Evolutionary conservation across 73 alveolate genomes (phyloP), one percentile per base, ranked within the genome.

Genomic region (Blepharisma japonicum): DNA sequence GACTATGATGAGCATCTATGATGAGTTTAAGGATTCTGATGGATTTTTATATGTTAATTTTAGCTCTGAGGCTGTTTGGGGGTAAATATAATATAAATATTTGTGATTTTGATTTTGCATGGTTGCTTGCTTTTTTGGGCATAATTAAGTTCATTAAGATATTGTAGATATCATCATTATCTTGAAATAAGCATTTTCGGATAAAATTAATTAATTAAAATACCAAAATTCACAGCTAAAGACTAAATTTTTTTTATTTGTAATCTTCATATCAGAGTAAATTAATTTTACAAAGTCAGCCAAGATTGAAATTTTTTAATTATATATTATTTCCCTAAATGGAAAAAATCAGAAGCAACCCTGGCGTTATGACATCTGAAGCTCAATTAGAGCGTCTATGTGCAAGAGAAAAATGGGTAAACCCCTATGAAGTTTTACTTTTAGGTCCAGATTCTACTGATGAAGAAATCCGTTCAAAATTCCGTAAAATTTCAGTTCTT

Each of bases 381-480:
- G 79, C 68, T 71, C 85, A 86, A 71, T 23, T 86, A 20, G 87
- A 89, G 68, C 27, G 93, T 8, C 84, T 89, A 20, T 61, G 74
- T 42, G 70, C 84, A 23, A 68, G 80, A 8, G 79, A 71, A 54
- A 71, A 81, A n/a, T 89, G 79, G 66, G 89, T 86, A 23, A 94
- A 95, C 74, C 99, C 99, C n/a, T 95, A 82, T 79, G 98, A 93
- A 79, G 91, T 91, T 47, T 78, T 95, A 14, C 89, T 91, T 76
- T 78, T 95, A 45, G 94, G 96, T 18, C 86, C 90, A 71, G 97
- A 95, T 48, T 93, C 98, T 39, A 91, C 93, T 27, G 98, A 95
- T 61, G 91, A 83, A 55, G 98, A 91, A 74, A 95, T 95, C 11
- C 93, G 92, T 85, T 89, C 89, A 83, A 86, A 87, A 81, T 92